phyloP scores from a whole-genome alignment of 73 alveolate species.

The Uronychia binucleata region DNA sequence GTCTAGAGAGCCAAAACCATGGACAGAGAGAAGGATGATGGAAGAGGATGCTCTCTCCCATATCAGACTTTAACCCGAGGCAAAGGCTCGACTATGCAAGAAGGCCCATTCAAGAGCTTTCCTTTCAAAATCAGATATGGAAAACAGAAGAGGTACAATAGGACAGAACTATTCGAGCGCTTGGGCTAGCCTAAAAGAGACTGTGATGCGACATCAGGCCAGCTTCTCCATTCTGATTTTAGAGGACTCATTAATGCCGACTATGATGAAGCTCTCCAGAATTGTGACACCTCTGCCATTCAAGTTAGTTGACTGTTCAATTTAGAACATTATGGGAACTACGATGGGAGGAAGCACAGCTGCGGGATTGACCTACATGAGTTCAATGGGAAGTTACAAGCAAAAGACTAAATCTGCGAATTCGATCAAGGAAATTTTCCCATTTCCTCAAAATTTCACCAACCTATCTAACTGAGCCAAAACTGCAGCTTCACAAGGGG shows the following conservation, averaged over 20 bases:
- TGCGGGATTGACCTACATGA: neutral
- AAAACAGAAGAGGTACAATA: neutral
- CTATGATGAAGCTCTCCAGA: neutral
- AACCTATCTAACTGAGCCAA: neutral
- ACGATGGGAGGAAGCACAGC: neutral
- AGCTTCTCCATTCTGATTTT: neutral
- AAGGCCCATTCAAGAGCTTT: no score
- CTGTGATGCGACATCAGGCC: neutral
- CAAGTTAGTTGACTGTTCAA: neutral
- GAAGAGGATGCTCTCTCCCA: no score
- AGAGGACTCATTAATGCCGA: neutral
- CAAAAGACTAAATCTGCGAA: neutral
- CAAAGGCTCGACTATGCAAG: no score
- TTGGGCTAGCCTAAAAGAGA: neutral
- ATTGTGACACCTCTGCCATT: neutral
- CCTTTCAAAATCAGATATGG: slow-evolving; percentile 1
- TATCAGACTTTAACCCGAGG: no score
- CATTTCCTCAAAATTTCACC: neutral
- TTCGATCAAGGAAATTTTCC: neutral
- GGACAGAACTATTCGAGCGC: neutral
- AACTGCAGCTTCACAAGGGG: neutral
- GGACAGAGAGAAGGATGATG: no score
- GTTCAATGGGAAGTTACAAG: neutral
- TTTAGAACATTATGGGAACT: neutral
- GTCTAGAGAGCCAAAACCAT: no score